These are phyloP conservation scores for Coffea humblotiana DNA, from an alignment of 305 asterid species.

Conservation along the genomic window DNA sequence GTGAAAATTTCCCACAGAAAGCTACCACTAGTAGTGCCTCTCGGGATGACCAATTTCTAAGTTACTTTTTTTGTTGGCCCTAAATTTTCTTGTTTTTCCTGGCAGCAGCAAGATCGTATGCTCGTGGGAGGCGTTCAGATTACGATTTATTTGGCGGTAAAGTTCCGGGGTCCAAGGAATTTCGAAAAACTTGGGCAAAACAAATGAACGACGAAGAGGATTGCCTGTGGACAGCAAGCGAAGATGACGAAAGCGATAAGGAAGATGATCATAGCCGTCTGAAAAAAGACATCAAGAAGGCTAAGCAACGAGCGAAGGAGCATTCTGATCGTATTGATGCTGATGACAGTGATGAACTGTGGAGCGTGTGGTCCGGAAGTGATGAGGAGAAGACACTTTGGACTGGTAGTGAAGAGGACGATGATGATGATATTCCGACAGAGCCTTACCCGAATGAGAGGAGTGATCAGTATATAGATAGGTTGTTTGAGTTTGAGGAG, in stretches of 20 bases:
- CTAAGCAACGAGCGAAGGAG: slow-evolving; percentile 62
- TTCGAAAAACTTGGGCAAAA: slow-evolving; percentile 75
- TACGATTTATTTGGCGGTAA: slow-evolving; percentile 77
- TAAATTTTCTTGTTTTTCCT: background rate
- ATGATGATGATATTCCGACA: slow-evolving; percentile 66
- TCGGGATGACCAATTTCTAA: background rate
- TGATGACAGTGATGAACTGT: slow-evolving; percentile 81
- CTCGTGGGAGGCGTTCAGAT: slow-evolving; percentile 51
- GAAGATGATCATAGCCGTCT: slow-evolving; percentile 50
- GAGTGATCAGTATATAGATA: slow-evolving; percentile 71
- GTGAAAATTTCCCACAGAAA: slow-evolving; percentile 34
- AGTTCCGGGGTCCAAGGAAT: slow-evolving; percentile 64
- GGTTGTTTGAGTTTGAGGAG: slow-evolving; percentile 74
- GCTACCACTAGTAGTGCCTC: background rate
- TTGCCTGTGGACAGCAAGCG: slow-evolving; percentile 89
- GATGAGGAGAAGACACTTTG: slow-evolving; percentile 86
- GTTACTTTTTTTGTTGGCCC: background rate
- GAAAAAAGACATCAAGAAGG: slow-evolving; percentile 70
- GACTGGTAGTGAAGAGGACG: slow-evolving; percentile 89
- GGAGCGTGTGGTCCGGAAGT: slow-evolving; percentile 69
- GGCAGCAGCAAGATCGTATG: slow-evolving; percentile 62
- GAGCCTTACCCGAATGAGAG: slow-evolving; percentile 72
- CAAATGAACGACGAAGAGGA: slow-evolving; percentile 83
- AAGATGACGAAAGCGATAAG: slow-evolving; percentile 53
- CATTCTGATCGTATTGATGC: slow-evolving; percentile 70